Evolutionary conservation across 2,329 filamentous ascomycete species (phyloP), one percentile per base, ranked within the genome.

Genomic region (Colletotrichum falcatum): DNA sequence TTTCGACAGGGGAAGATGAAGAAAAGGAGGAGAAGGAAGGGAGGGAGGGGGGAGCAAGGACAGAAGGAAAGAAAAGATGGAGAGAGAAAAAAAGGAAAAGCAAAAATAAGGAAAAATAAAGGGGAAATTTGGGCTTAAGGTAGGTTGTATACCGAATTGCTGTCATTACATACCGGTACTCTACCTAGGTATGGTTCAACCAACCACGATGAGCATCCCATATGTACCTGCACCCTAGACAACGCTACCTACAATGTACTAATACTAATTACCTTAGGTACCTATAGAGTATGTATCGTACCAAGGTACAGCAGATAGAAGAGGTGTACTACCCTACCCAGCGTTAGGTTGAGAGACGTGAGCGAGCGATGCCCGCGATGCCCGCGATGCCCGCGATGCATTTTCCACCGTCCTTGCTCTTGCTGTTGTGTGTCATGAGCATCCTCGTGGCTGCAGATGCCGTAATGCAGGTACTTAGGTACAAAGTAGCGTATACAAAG

Each of bases 71-170:
- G 6, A n/a, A 20, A 33, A 18, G 18, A 33, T n/a, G n/a, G n/a
- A n/a, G n/a, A 4, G 26, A 18, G 48, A 20, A 3, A 16, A 30
- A 5, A 16, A 9, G 23, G 16, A 2, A 18, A 14, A 18, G 20
- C 11, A 23, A 12, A 5, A n/a, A 9, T 3, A n/a, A 9, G 8
- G 9, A 58, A 16, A 49, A 59, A 20, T 51, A 69, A 65, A 69
- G 62, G 69, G 65, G 65, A 61, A 65, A 65, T 69, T 71, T 55
- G 59, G 42, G 66, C 55, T 65, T 56, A 28, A 26, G 37, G 48
- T 65, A 61, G 60, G 65, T 65, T 2, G 11, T 35, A 60, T 26
- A 56, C 51, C 48, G 55, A 58, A 59, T 64, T 46, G 48, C 59
- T 66, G 55, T 30, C 48, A 61, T 61, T 56, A 39, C 33, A 55